Evolutionary conservation across 768 basidiomycete species (phyloP).

Genomic region (Lactarius akahatsu): DNA sequence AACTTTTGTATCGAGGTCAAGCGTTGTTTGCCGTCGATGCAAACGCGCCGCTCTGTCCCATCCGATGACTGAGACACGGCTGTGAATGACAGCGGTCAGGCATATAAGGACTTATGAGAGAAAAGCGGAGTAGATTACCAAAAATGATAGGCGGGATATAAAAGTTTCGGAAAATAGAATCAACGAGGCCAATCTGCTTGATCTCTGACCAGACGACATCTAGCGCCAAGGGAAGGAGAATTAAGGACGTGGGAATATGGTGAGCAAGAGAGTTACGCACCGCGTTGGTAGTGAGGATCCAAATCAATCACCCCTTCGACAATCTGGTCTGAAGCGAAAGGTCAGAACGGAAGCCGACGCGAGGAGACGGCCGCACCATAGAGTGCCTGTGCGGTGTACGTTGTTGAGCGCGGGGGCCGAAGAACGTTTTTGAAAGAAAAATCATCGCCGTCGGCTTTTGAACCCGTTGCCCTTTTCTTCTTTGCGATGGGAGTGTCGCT

Average conservation of each 20-base stretch:
- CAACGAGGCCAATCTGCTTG: conserved; percentile 62
- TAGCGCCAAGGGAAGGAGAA: conserved; percentile 29
- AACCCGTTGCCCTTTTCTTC: conserved; percentile 16
- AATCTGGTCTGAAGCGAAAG: conserved; percentile 44
- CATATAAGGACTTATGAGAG: neutral
- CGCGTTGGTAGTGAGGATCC: conserved; percentile 66
- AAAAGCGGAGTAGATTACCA: conserved; percentile 40
- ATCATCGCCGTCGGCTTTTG: conserved; percentile 31
- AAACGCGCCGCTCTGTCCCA: conserved; percentile 47
- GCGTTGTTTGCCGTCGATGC: conserved; percentile 75
- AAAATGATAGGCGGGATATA: conserved; percentile 70
- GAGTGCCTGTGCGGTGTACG: conserved; percentile 60
- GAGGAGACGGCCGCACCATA: conserved; percentile 43
- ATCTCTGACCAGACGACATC: conserved; percentile 64
- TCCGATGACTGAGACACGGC: conserved; percentile 43
- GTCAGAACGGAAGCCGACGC: neutral
- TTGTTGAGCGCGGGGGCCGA: conserved; percentile 57
- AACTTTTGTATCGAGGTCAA: conserved; percentile 65
- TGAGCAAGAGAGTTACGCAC: conserved; percentile 33
- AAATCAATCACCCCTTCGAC: conserved; percentile 49
- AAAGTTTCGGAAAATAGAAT: conserved; percentile 62
- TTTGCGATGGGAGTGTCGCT: conserved; percentile 16
- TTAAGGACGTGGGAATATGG: neutral
- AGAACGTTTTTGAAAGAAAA: conserved; percentile 44
- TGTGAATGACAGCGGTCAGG: conserved; percentile 29